phyloP scores from a whole-genome alignment of 768 basidiomycete genomes.

The Dentipellis fragilis region DNA sequence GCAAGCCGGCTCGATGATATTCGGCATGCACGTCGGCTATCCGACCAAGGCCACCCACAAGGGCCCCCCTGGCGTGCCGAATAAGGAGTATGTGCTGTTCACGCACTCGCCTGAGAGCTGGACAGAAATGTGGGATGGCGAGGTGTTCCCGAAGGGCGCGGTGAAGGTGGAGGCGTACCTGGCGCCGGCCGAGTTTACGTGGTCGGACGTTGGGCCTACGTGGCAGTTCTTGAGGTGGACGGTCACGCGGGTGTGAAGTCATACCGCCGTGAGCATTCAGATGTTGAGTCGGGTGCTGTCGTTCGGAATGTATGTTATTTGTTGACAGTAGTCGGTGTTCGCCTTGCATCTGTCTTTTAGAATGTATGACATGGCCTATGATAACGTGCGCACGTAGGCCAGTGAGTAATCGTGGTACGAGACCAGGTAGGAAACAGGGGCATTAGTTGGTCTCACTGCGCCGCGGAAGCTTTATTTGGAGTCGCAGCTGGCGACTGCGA shows the following conservation, averaged over 20 bases:
- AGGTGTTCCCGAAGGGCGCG: slow-evolving; percentile 4
- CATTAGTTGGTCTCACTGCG: no score
- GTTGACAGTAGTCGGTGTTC: no score
- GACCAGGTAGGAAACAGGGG: no score
- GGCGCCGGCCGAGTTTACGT: neutral
- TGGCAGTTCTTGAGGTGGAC: neutral
- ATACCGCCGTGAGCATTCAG: no score
- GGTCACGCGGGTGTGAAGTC: neutral
- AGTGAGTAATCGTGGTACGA: no score
- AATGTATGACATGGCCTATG: no score
- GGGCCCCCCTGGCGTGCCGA: neutral
- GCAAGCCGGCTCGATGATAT: slow-evolving; percentile 35
- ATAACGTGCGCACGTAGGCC: no score
- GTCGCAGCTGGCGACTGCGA: no score
- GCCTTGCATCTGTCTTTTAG: no score
- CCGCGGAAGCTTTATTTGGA: no score
- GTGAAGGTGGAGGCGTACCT: slow-evolving; percentile 3
- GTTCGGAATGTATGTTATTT: no score
- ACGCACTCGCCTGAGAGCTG: slow-evolving; percentile 28
- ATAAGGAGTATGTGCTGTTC: slow-evolving; percentile 11
- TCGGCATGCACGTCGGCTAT: slow-evolving; percentile 20
- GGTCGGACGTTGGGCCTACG: neutral
- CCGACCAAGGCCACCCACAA: neutral
- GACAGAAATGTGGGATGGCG: slow-evolving; percentile 28
- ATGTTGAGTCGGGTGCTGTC: no score